phyloP scores from a whole-genome alignment of 345 rosid species.

The Aegle marmelos region DNA sequence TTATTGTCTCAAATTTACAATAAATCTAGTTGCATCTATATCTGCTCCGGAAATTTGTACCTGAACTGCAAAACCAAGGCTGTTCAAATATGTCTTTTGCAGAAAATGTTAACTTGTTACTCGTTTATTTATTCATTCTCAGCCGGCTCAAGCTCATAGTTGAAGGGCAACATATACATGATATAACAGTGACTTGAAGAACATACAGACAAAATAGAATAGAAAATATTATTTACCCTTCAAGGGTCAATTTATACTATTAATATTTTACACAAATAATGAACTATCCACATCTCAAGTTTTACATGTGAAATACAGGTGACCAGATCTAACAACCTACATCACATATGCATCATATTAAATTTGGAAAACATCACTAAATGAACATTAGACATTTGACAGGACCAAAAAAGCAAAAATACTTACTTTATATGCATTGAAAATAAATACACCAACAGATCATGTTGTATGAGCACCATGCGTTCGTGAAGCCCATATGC shows the following conservation, averaged over 20 bases:
- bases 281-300: background rate
- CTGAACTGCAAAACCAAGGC: background rate
- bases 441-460: constrained; percentile 12
- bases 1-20: too few species aligned
- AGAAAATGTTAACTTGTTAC: background rate
- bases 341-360: background rate
- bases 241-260: background rate
- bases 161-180: background rate
- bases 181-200: background rate
- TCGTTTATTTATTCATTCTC: background rate
- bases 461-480: constrained; percentile 56
- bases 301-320: background rate
- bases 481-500: constrained; percentile 90
- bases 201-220: background rate
- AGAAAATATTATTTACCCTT: background rate
- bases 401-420: background rate
- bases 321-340: background rate
- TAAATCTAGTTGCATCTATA: background rate
- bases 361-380: background rate
- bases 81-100: background rate
- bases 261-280: background rate
- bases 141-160: background rate
- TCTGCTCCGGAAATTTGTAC: too few species aligned
- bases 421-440: constrained; percentile 17
- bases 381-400: background rate